Evolutionary conservation across 2,329 filamentous ascomycete genomes (phyloP), one percentile per base, ranked within the genome.

Genomic region (Cytospora paraplurivora): DNA sequence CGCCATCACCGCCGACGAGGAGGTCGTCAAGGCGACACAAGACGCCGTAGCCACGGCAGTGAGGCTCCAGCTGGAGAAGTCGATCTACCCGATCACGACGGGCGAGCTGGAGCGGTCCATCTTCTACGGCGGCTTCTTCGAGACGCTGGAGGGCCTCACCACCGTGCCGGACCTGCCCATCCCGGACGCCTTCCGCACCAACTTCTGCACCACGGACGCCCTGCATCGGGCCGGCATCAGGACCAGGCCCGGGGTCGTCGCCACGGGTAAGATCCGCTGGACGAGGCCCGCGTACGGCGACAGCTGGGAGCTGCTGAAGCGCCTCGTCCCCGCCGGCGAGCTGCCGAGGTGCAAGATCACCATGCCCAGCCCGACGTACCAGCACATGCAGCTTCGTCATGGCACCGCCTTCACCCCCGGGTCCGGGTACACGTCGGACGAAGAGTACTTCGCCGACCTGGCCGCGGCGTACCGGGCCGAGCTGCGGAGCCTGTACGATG

Each of bases 391-490:
- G 56, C 44, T 59, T 13, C 37, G 19, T 32, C 52, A 34, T 2
- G 62, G 62, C 34, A 44, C 38, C 33, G 62, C 62, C 6, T 63
- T 44, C 19, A 51, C 59, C 19, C 38, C 56, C 11, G 51, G 41
- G 51, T 53, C 50, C 15, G 56, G 51, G 7, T 63, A 60, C 56
- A 19, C 49, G 3, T n/a, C 33, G 11, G 81, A 85, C 41, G 74
- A 79, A 61, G 80, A 82, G 68, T 85, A 85, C 68, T 83, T 85
- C 58, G 75, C 72, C 15, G 83, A 85, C 65, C 79, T 85, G 47
- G 81, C 82, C 56, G 77, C 76, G 62, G 83, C 82, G 27, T 85
- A 83, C 68, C 79, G 80, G 61, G 74, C 74, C 8, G 83, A 85
- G 70, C 71, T 85, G 44, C 74, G 78, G 65, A 80, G 81, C 21